Base-by-base conservation (phyloP, 2,329 filamentous ascomycete species). In the Arthrobotrys musiformis region DNA sequence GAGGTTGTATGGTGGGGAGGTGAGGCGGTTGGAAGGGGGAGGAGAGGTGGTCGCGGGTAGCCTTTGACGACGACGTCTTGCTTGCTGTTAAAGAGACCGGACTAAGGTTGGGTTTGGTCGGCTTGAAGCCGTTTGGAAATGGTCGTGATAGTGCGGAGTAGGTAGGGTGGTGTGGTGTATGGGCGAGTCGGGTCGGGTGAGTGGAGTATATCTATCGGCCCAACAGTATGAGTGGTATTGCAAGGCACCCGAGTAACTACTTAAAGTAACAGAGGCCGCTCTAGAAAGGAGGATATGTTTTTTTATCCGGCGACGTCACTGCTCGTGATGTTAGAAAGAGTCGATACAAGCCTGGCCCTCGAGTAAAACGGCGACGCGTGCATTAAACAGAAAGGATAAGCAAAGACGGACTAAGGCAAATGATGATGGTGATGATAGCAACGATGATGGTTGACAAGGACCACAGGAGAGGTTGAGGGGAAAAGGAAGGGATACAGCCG, bases 61-160 rank as follows among this genome's bases (percentile, higher is more conserved):
- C 52, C 73, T 77, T 77, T 77, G 73, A 77, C 73, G 73, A 77
- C 73, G 73, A 77, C 73, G 73, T 77, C 70, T 77, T 77, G 73
- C 73, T 77, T 77, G 73, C 73, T 77, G 64, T 70, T 77, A 62
- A 70, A 42, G 58, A 42, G 56, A 40, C 60, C 73, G 46, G 52
- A 67, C 60, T 70, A 77, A 77, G 50, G 33, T 9, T 35, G 58
- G 46, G 30, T 50, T 60, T 52, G 1, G 62, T 44, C 67, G 67
- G 73, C 68, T 62, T 28, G 54, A 58, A 40, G 63, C 67, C 68
- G 74, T 74, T 68, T 42, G 46, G 58, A 15, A 35, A 30, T 35
- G 28, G n/a, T 54, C 4, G 58, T 46, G 58, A 13, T 30, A 15
- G 58, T 35, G 56, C 15, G 15, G 13, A 11, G 24, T 60, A 46